These are phyloP conservation scores for Fistulina hepatica DNA, from an alignment of 1,284 basidiomycete genomes.

Conservation along the genomic window DNA sequence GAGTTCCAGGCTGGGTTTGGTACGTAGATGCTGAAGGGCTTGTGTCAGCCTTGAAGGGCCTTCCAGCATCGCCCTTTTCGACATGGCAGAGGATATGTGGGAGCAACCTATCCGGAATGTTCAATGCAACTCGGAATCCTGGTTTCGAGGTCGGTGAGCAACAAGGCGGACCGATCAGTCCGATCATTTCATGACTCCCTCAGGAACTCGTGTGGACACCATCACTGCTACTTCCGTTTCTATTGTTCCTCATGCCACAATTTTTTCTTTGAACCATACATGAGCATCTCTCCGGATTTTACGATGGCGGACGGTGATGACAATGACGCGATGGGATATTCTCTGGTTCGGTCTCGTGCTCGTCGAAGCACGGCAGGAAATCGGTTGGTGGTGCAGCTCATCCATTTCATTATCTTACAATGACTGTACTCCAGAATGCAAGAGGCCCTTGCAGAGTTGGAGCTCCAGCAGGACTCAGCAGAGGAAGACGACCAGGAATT, in stretches of 20 bases:
- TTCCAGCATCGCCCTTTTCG: constrained; percentile 35
- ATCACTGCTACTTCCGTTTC: not conserved
- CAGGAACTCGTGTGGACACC: not conserved
- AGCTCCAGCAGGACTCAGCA: constrained; percentile 43
- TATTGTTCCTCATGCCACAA: not conserved
- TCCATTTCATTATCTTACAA: constrained; percentile 8
- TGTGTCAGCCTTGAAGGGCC: constrained; percentile 46
- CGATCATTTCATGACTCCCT: constrained; percentile 6
- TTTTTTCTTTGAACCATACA: constrained; percentile 1
- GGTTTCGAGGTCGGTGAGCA: constrained; percentile 9
- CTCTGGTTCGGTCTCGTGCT: constrained; percentile 46
- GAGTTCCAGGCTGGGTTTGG: too few relatives aligned
- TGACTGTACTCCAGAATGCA: constrained; percentile 43
- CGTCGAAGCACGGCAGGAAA: constrained; percentile 67
- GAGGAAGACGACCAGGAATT: constrained; percentile 66
- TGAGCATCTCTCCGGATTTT: not conserved
- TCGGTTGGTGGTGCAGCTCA: constrained; percentile 29
- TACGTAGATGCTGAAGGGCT: too few relatives aligned
- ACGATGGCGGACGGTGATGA: constrained; percentile 18
- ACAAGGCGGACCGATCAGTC: constrained; percentile 7
- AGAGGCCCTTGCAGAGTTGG: constrained; percentile 61
- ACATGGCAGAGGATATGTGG: not conserved
- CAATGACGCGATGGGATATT: constrained; percentile 29
- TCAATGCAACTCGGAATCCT: not conserved
- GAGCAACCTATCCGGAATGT: not conserved